Percentiles rank a stretch among this genome's conserved stretches.
Conservation (phyloP, 495 filamentous ascomycete species). For the Jackrogersella multiformis region DNA sequence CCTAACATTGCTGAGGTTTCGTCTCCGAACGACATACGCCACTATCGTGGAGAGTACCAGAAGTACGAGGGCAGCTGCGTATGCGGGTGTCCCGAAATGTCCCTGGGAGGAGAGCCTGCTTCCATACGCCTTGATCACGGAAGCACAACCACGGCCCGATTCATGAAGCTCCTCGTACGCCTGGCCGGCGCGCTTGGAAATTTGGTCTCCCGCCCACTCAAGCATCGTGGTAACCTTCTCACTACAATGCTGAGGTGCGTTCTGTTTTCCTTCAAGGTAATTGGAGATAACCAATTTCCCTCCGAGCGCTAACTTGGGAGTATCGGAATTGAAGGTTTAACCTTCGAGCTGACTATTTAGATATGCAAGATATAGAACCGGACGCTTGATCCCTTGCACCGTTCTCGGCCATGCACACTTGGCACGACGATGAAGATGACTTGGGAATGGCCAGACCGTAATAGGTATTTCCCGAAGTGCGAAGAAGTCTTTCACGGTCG, state of each 20-base stretch:
- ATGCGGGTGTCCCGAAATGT: slow-evolving; percentile 5
- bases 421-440: slow-evolving; percentile 4
- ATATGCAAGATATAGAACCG: slow-evolving; percentile 5
- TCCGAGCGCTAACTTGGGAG: neutral
- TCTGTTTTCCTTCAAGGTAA: neutral
- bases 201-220: slow-evolving; percentile 2
- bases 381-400: neutral
- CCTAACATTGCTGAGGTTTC: slow-evolving; percentile 13
- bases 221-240: slow-evolving; percentile 8
- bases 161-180: slow-evolving; percentile 12
- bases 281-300: neutral
- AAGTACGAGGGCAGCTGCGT: slow-evolving; percentile 15
- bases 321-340: neutral
- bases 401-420: slow-evolving; percentile 25
- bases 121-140: slow-evolving; percentile 11
- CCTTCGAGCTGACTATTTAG: slow-evolving; percentile 1
- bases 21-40: slow-evolving; percentile 28
- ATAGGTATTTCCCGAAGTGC: neutral
- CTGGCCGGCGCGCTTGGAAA: slow-evolving; percentile 7
- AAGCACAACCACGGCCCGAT: slow-evolving; percentile 8
- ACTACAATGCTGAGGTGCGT: neutral
- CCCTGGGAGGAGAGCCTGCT: neutral
- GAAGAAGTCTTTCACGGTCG: neutral
- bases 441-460: neutral
- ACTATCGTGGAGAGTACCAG: slow-evolving; percentile 25